phyloP scores from a whole-genome alignment of 371 early-diverging fungal genomes.

The Batkoa obscura region DNA sequence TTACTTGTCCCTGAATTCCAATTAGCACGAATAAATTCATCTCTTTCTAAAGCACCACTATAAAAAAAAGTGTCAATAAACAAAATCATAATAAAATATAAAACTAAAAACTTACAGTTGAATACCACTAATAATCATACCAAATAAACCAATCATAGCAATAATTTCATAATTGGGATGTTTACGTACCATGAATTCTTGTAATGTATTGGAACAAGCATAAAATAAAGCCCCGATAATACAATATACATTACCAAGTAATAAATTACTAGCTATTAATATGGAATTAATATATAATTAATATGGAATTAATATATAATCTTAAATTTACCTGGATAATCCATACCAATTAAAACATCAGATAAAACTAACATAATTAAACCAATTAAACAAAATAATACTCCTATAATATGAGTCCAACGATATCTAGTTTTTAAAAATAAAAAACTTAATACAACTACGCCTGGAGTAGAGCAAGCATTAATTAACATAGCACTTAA shows the following conservation, averaged over 20 bases:
- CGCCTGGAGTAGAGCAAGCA: conserved; percentile 51
- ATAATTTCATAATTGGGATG: conserved; percentile 49
- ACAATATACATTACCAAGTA: conserved; percentile 48
- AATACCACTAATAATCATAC: conserved; percentile 39
- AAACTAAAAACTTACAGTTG: conserved; percentile 20
- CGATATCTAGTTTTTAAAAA: conserved; percentile 38
- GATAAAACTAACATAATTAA: conserved; percentile 39
- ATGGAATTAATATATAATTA: not conserved
- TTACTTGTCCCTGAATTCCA: conserved; percentile 17
- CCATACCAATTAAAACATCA: conserved; percentile 17
- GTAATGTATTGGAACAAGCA: conserved; percentile 40
- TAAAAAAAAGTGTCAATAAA: not conserved
- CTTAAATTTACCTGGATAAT: not conserved
- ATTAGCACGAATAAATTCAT: conserved; percentile 14
- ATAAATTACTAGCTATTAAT: conserved; percentile 21
- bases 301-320: no score
- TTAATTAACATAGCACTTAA: conserved; percentile 54
- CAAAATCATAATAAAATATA: not conserved
- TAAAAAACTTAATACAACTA: conserved; percentile 35
- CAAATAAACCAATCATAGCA: conserved; percentile 49
- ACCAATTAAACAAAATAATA: conserved; percentile 37
- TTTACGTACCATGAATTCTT: conserved; percentile 45
- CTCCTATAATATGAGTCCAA: conserved; percentile 40
- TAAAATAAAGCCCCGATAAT: conserved; percentile 46
- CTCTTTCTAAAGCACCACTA: conserved; percentile 31